These are phyloP conservation scores for Aspergillus bertholletiae DNA, from an alignment of 495 filamentous ascomycete species.

Conservation along the genomic window DNA sequence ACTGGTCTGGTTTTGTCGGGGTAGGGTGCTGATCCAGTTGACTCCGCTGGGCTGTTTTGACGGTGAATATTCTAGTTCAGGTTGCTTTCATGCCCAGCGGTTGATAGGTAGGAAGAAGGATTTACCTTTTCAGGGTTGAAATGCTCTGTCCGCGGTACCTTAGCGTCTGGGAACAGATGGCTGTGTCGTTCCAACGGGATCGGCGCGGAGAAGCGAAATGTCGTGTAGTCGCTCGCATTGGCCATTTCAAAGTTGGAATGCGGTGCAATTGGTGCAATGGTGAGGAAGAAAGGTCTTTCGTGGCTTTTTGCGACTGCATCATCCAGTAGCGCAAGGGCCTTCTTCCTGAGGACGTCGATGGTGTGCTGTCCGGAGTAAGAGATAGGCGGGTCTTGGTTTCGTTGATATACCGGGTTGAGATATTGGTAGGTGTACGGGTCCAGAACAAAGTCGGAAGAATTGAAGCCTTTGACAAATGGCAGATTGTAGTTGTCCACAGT, in stretches of 20 bases:
- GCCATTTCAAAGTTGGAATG: slow-evolving; percentile 47
- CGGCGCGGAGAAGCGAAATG: slow-evolving; percentile 9
- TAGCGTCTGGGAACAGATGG: slow-evolving; percentile 16
- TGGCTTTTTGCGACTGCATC: slow-evolving; percentile 36
- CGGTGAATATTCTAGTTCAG: not conserved
- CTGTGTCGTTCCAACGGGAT: slow-evolving; percentile 9
- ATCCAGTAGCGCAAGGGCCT: slow-evolving; percentile 52
- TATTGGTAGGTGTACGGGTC: slow-evolving; percentile 64
- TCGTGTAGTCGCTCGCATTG: slow-evolving; percentile 16
- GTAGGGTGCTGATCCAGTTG: slow-evolving; percentile 52
- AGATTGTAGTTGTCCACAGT: slow-evolving; percentile 47
- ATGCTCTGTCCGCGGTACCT: slow-evolving; percentile 16
- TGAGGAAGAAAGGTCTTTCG: slow-evolving; percentile 56
- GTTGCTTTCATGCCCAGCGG: no score
- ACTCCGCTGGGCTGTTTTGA: slow-evolving; percentile 55
- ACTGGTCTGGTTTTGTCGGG: slow-evolving; percentile 41
- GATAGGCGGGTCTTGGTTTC: slow-evolving; percentile 48
- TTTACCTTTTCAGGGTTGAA: slow-evolving; percentile 19
- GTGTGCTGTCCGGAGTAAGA: slow-evolving; percentile 47
- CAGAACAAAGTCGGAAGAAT: slow-evolving; percentile 48
- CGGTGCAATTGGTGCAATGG: slow-evolving; percentile 56
- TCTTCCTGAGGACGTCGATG: slow-evolving; percentile 53
- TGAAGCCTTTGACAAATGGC: slow-evolving; percentile 22
- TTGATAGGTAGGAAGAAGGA: not conserved
- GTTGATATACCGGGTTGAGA: slow-evolving; percentile 53